Base-by-base conservation (phyloP, 129 eudicot genomes). In the Flaveria ramosissima region DNA sequence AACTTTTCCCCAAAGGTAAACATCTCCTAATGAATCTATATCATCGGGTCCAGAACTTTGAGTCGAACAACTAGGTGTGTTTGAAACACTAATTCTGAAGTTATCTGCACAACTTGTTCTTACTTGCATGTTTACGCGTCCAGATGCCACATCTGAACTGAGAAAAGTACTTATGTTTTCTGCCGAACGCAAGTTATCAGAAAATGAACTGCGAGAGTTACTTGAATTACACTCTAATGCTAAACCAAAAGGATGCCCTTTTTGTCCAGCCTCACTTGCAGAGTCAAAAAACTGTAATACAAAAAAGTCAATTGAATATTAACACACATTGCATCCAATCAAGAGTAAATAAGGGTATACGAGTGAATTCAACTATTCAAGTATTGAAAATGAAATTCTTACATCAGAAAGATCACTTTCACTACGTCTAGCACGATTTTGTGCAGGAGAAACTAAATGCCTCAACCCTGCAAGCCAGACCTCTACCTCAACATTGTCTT, bases 11-110 rank as follows among this genome's bases (percentile, higher is more conserved):
- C 98, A 93, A 24, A 93, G 81, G 75, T 89, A 93, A 51, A 93
- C 92, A 82, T 93, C 98, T 68, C 98, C 98, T 52, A 93, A 82
- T 9, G 98, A 87, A 84, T 93, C 98, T 70, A 89, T 85, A 78
- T 93, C 97, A 83, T 93, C 98, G 13, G 86, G 93, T 48, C 88
- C 98, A 71, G 97, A 91, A 77, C 87, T 87, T 60, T 74, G 89
- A 67, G 86, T 91, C 45, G 98, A 93, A 80, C 93, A 88, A 76
- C 98, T 93, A 41, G 97, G 98, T 47, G 96, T 89, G 82, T 92
- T 88, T 24, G 98, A 93, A 32, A 93, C 96, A 73, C 98, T 93
- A 77, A 93, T 79, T 32, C 97, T 92, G 68, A 81, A 85, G 80
- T 87, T 93, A 85, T 93, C 98, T 77, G 84, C 96, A 83, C 62